Conservation (phyloP, 73 alveolate species). For the Breviolum minutum region DNA sequence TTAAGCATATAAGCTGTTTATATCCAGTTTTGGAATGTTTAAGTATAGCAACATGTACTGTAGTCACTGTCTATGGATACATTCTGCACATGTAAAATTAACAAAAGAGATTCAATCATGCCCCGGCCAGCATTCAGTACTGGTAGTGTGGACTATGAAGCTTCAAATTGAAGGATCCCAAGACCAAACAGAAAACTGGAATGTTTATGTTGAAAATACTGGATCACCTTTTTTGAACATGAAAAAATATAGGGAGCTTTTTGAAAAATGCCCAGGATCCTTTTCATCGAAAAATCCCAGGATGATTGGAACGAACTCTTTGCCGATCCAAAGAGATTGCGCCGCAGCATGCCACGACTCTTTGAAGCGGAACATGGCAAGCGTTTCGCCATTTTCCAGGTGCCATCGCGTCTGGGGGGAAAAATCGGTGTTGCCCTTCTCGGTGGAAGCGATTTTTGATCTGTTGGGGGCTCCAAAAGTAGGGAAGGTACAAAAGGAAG, state of each 20-base stretch:
- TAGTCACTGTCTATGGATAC: too few species aligned
- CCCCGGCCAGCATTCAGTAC: neutral
- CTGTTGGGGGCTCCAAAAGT: neutral
- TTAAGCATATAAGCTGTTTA: too few species aligned
- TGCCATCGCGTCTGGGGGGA: neutral
- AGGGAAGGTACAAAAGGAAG: neutral
- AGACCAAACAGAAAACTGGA: too few species aligned
- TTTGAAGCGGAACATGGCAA: slow-evolving; percentile 76
- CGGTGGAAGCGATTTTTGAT: neutral
- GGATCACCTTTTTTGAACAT: too few species aligned
- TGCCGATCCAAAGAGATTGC: slow-evolving; percentile 51
- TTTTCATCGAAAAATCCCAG: neutral
- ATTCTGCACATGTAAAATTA: too few species aligned
- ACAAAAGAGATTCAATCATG: neutral
- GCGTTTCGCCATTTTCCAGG: slow-evolving; percentile 87
- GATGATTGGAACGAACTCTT: slow-evolving; percentile 94
- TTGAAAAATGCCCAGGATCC: too few species aligned
- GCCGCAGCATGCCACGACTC: slow-evolving; percentile 72
- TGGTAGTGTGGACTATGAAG: too few species aligned
- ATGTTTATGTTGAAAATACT: too few species aligned
- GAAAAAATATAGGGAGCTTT: too few species aligned
- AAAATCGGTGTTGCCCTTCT: neutral
- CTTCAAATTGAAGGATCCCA: too few species aligned
- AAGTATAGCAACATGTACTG: too few species aligned
- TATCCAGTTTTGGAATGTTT: too few species aligned